Percentiles rank a stretch among this genome's conserved stretches.
Conservation (phyloP, 805 yeast genomes). For the Brettanomyces nanus region DNA sequence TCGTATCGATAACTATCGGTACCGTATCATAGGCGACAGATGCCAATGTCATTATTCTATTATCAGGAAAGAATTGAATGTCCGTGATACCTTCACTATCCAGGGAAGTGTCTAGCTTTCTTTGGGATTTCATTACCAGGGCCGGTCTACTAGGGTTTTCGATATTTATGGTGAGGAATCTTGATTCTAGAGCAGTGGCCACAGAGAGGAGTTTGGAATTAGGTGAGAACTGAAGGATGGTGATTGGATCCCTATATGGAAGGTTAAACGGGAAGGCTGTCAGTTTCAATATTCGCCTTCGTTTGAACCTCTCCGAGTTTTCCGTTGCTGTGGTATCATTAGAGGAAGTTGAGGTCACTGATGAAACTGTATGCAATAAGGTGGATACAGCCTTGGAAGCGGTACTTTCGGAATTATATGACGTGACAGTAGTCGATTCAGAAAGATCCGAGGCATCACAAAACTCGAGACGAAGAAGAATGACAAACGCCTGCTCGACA, state of each 20-base stretch:
- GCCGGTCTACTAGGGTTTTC: constrained; percentile 57
- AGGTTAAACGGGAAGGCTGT: constrained; percentile 42
- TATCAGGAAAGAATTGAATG: constrained; percentile 62
- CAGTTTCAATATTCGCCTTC: constrained; percentile 6
- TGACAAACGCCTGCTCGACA: constrained; percentile 69
- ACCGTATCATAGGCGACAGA: constrained; percentile 58
- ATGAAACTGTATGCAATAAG: not conserved
- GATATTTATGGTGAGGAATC: constrained; percentile 70
- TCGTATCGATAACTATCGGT: constrained; percentile 60
- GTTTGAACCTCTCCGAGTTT: not conserved
- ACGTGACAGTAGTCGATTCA: not conserved
- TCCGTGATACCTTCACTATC: constrained; percentile 90
- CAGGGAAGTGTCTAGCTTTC: constrained; percentile 54
- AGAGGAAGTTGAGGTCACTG: constrained; percentile 3
- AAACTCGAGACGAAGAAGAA: constrained; percentile 33
- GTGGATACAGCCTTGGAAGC: not conserved
- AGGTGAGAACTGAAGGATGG: constrained; percentile 61
- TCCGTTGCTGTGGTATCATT: not conserved
- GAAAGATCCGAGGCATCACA: constrained; percentile 7
- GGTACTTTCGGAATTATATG: not conserved
- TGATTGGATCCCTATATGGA: constrained; percentile 83
- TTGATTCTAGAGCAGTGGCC: constrained; percentile 67
- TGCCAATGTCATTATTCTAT: constrained; percentile 42
- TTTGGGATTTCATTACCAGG: constrained; percentile 57
- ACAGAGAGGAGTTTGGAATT: constrained; percentile 67